A percentile compares a stretch with the other conserved stretches of the same genome.
Conservation (phyloP, 2,329 filamentous ascomycete genomes). For the Ambrosiella beaveri region DNA sequence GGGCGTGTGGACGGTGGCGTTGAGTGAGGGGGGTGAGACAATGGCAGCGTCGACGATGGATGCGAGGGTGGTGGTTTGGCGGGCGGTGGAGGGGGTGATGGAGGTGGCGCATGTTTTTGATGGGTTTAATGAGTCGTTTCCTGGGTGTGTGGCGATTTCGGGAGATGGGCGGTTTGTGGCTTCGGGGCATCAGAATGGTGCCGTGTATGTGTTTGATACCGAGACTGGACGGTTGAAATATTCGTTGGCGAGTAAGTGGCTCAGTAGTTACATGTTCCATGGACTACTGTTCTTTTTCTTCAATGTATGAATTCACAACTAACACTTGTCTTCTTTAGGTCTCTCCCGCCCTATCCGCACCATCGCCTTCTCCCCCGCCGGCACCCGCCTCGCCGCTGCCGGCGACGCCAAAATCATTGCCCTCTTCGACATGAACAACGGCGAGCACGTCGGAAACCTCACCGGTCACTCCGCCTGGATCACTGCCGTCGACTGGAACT, state of each 20-base stretch:
- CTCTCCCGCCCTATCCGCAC: conserved; percentile 39
- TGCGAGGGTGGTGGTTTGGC: conserved; percentile 8
- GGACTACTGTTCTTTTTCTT: background rate
- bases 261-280: background rate
- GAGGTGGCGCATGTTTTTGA: conserved; percentile 65
- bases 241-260: conserved; percentile 51
- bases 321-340: background rate
- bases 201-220: conserved; percentile 90
- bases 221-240: conserved; percentile 71
- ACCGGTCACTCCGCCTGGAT: conserved; percentile 72
- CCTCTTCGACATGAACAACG: conserved; percentile 80
- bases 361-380: conserved; percentile 74
- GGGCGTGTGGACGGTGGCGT: conserved; percentile 72
- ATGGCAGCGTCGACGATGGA: conserved; percentile 67
- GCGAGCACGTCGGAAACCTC: conserved; percentile 80
- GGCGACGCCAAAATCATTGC: conserved; percentile 81
- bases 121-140: conserved; percentile 60
- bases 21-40: conserved; percentile 69
- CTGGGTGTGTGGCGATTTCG: conserved; percentile 68
- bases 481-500: conserved; percentile 79
- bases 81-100: conserved; percentile 50
- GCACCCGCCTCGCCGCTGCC: conserved; percentile 69
- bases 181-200: conserved; percentile 82
- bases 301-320: background rate
- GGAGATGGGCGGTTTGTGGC: conserved; percentile 71